Conservation (phyloP, 2,329 filamentous ascomycete genomes). For the Pseudogymnoascus sp. region DNA sequence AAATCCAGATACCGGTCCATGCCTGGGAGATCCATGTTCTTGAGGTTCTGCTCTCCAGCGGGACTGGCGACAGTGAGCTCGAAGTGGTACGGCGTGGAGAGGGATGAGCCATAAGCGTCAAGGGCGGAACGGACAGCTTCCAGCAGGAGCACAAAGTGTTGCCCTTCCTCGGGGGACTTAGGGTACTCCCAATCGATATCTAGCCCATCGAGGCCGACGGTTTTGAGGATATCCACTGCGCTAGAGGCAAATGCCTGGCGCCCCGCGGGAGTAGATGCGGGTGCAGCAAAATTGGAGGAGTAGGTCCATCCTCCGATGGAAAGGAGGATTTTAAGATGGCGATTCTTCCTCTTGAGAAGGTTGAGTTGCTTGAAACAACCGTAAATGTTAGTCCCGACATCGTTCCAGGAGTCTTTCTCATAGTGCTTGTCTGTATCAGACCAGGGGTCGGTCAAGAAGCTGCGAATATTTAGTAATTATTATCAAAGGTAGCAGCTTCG, state of each 20-base stretch:
- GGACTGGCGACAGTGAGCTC: conserved; percentile 58
- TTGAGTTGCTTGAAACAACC: conserved; percentile 85
- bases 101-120: conserved; percentile 44
- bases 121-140: conserved; percentile 47
- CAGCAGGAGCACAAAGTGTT: conserved; percentile 52
- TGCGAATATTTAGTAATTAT: conserved; percentile 12
- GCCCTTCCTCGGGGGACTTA: conserved; percentile 44
- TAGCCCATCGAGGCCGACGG: conserved; percentile 69
- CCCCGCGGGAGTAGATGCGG: conserved; percentile 62
- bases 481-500: not conserved
- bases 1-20: conserved; percentile 64
- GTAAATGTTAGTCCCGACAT: conserved; percentile 71
- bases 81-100: conserved; percentile 40
- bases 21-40: conserved; percentile 50
- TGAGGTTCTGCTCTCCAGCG: conserved; percentile 54
- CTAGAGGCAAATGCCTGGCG: conserved; percentile 64
- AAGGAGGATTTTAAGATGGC: conserved; percentile 76
- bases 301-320: conserved; percentile 94
- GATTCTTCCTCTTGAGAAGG: conserved; percentile 71
- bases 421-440: conserved; percentile 66
- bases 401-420: conserved; percentile 62
- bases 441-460: conserved; percentile 52
- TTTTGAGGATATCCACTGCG: conserved; percentile 67
- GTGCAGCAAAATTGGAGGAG: conserved; percentile 69
- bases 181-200: conserved; percentile 66